Evolutionary conservation across 1,139 yeast species (phyloP), one percentile per base, ranked within the genome.

Genomic region (Pneumocystis oryctolagi): DNA sequence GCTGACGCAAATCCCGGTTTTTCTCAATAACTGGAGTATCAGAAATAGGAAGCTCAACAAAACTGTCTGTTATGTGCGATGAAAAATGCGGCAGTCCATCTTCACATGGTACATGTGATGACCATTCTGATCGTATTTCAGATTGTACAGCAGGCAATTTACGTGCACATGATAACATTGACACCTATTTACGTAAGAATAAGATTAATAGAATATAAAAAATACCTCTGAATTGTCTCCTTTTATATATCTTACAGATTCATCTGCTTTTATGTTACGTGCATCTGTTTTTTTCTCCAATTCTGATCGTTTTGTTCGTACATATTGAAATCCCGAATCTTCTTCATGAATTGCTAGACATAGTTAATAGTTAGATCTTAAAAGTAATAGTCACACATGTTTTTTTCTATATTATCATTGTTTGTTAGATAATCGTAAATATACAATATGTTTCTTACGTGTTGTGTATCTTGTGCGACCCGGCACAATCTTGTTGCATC

Each of bases 21-120:
- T 75, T 71, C 60, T 75, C 72, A 59, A 76, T 73, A 61, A 77
- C 71, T 3, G 80, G 81, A 0, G 79, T 75, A 66, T 75, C 80
- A 35, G 73, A 69, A n/a, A 73, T 64, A 1, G 79, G 78, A 39
- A 77, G 66, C 18, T 77, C 69, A 28, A 75, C 64, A 58, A 73
- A 64, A 18, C 62, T 58, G 14, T 61, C 62, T 6, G 25, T 53
- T 4, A 16, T 25, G 12, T 25, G 31, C 5, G 16, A 25, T 67
- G 65, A 16, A 61, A 53, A 12, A 53, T 12, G 28, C 4, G 8
- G 18, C 8, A 20, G 20, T 20, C 31, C 12, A 12, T 47, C 31
- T 12, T 2, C 31, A 47, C n/a, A 39, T 3, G 55, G 25, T 1
- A 12, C n/a, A 12, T 47, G 55, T 6, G 40, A 37, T 16, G 40